Evolutionary conservation across 1,139 yeast species (phyloP), one percentile per base, ranked within the genome.

Genomic region (Saccharomyces hybrid): DNA sequence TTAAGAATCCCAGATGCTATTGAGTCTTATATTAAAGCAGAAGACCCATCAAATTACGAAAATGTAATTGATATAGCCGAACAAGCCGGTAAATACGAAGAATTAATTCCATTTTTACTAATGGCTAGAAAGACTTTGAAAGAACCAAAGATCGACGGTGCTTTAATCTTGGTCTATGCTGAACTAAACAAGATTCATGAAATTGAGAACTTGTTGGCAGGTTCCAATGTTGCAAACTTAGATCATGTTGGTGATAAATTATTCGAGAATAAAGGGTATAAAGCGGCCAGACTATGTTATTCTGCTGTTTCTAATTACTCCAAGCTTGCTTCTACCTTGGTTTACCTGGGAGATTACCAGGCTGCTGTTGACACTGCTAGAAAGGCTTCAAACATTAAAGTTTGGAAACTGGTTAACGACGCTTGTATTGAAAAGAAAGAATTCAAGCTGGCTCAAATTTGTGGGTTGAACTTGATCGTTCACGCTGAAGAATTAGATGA

Each of bases 331-430:
- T 88, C 97, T 16, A 93, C 98, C 41, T 81, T 91, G 68, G 99
- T 93, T 23, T 89, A 86, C 76, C 77, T 93, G 69, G 83, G 83
- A 57, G 98, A 93, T 70, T 90, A 90, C 73, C 98, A 93, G 75
- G 84, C 89, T 55, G 99, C 99, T 51, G 99, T 93, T 60, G 99
- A 93, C 69, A 90, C 97, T 73, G 99, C 99, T 19, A 87, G 99
- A 78, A 95, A 93, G 75, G 99, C 99, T 3, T 88, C 96, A 49
- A 91, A 90, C 73, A 83, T 86, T 59, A 81, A 79, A 68, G 99
- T 93, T 47, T 93, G 99, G 99, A 93, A 90, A 74, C 96, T 91
- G 74, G 99, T 93, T 53, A 89, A 90, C 73, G 87, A 85, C 70
- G 99, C 98, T 27, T 93, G 99, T 81, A 85, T 93, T 71, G 97